Percentiles rank a stretch among this genome's conserved stretches.
These are phyloP conservation scores for Clonostachys chloroleuca DNA, from an alignment of 2,329 filamentous ascomycete genomes.

Conservation along the genomic window DNA sequence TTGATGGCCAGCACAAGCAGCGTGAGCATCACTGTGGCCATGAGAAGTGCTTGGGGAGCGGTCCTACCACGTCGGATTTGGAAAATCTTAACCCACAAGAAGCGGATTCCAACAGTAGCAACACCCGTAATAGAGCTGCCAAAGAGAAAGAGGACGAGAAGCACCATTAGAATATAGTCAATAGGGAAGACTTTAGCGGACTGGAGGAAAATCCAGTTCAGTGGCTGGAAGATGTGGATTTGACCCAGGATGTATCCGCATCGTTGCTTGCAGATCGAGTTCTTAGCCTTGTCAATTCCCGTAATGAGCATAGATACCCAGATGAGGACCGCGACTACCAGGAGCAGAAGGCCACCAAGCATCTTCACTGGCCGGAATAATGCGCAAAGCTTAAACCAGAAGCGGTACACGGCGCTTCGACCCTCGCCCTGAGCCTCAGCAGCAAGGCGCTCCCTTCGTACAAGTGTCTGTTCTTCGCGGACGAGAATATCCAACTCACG, in stretches of 20 bases:
- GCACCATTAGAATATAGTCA: conserved; percentile 85
- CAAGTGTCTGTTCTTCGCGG: conserved; percentile 87
- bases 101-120: conserved; percentile 84
- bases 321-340: conserved; percentile 69
- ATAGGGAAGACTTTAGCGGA: conserved; percentile 81
- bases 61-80: conserved; percentile 85
- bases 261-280: conserved; percentile 83
- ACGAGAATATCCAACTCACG: conserved; percentile 83
- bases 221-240: conserved; percentile 89
- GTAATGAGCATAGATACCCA: conserved; percentile 95
- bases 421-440: conserved; percentile 77
- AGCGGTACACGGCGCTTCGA: conserved; percentile 66
- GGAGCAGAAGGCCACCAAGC: conserved; percentile 73
- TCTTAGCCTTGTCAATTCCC: conserved; percentile 91
- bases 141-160: conserved; percentile 85
- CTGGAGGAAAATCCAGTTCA: conserved; percentile 80
- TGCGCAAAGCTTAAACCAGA: conserved; percentile 77
- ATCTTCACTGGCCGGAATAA: conserved; percentile 87
- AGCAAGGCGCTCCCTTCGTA: conserved; percentile 82
- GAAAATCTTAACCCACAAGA: conserved; percentile 94
- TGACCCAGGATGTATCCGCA: conserved; percentile 88
- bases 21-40: conserved; percentile 86
- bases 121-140: conserved; percentile 83
- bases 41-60: conserved; percentile 83
- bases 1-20: conserved; percentile 88